Evolutionary conservation across 495 filamentous ascomycete genomes (phyloP), one percentile per base, ranked within the genome.

Genomic region (Pyronema omphalodes): DNA sequence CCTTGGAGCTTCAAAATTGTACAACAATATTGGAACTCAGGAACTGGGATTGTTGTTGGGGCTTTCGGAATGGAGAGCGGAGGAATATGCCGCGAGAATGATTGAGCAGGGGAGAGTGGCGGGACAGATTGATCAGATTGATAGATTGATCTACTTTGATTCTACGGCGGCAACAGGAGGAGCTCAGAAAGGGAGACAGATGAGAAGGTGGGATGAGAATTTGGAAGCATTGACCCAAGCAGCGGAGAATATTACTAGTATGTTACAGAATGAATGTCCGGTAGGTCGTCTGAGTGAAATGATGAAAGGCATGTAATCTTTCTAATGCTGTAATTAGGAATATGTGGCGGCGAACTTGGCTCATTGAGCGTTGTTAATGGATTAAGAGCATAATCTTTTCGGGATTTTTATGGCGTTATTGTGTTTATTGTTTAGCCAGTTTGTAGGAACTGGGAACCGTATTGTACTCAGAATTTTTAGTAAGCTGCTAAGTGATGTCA

Each of bases 111-210:
- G 83, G 12, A 78, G 91, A 19, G 68, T 98, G 55, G 75, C 76
- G 1, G 91, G 91, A 7, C 78, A 79, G 47, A 95, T 98, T 62
- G 93, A 98, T 68, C 91, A 96, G 71, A 93, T 98, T 63, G 85
- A 88, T 56, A 73, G 83, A 11, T 67, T 88, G 8, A 91, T 98
- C 41, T 84, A 77, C 62, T 98, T 98, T 62, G 62, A 64, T 55
- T 60, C 60, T 5, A 60, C 57, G 9, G 51, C 58, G 6, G 55
- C 51, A n/a, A 55, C 46, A 6, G 76, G 74, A 37, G 71, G 73
- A 14, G 77, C 80, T 54, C 78, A 78, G n/a, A 73, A 72, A 3
- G 77, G 80, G 53, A 71, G 73, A 7, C 83, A 83, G 68, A 74
- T 94, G 60, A 76, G 83, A 36, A 78, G 80, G 59, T 96, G 88